These are phyloP conservation scores for Ascocoryne sarcoides DNA, from an alignment of 2,329 filamentous ascomycete species.

Conservation along the genomic window DNA sequence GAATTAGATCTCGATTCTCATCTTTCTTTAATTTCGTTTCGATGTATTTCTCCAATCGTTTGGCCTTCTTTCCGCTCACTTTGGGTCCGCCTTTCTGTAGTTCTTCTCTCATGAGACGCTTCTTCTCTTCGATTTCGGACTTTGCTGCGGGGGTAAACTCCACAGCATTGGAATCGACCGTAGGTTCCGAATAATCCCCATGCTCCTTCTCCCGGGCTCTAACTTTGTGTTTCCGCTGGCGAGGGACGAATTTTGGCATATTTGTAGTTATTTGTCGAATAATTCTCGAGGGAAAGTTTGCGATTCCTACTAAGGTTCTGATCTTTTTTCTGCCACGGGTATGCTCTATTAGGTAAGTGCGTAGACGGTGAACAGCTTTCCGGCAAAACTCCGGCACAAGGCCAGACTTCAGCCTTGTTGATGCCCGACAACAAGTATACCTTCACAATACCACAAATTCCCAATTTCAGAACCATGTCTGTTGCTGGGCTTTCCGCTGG, in stretches of 20 bases:
- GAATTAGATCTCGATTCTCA: conserved; percentile 75
- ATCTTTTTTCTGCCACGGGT: conserved; percentile 1
- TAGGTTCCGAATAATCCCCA: conserved; percentile 30
- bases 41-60: conserved; percentile 60
- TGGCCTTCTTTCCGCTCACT: conserved; percentile 56
- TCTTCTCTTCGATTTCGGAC: conserved; percentile 43
- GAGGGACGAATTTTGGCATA: conserved; percentile 45
- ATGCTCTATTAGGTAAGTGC: too few species aligned
- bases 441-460: too few species aligned
- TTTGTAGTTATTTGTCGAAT: background rate
- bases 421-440: too few species aligned
- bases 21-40: conserved; percentile 93
- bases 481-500: conserved; percentile 9
- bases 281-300: background rate
- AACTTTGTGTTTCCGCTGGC: conserved; percentile 60
- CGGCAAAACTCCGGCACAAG: too few species aligned
- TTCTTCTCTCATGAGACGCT: conserved; percentile 45
- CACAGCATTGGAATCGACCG: conserved; percentile 44
- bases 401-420: conserved; percentile 15
- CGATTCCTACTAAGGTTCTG: too few species aligned
- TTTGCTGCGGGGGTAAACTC: conserved; percentile 42
- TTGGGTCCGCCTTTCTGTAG: conserved; percentile 43
- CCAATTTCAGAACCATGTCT: too few species aligned
- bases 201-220: conserved; percentile 49
- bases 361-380: conserved; percentile 5